A percentile compares a stretch with the other conserved stretches of the same genome.
Conservation (phyloP, 768 basidiomycete species). For the Russula sp. region DNA sequence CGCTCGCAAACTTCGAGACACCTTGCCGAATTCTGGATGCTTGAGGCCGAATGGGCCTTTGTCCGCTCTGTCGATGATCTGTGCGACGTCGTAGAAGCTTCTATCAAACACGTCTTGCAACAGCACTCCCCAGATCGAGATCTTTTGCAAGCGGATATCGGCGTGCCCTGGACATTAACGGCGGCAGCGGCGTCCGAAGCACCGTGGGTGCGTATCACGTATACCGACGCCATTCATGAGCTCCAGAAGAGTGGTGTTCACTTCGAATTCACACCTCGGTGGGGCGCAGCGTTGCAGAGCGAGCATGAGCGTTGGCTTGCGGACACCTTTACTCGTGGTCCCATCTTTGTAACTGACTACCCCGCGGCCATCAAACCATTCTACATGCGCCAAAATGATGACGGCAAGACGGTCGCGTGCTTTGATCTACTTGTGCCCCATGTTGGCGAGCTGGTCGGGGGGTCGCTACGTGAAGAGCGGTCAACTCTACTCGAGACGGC, state of each 20-base stretch:
- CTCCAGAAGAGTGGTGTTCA: constrained; percentile 36
- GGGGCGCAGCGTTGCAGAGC: constrained; percentile 70
- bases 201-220: constrained; percentile 69
- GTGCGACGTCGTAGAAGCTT: constrained; percentile 50
- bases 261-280: constrained; percentile 54
- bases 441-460: constrained; percentile 87
- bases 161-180: constrained; percentile 31
- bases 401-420: constrained; percentile 68
- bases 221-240: constrained; percentile 63
- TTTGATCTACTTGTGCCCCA: constrained; percentile 90
- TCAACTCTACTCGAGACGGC: constrained; percentile 40
- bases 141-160: constrained; percentile 36
- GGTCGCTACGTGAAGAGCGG: constrained; percentile 83
- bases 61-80: constrained; percentile 40
- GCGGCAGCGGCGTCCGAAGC: constrained; percentile 28
- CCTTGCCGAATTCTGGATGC: constrained; percentile 98
- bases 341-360: constrained; percentile 90
- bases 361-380: constrained; percentile 82
- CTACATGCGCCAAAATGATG: constrained; percentile 79
- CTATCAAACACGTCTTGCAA: constrained; percentile 37
- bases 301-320: constrained; percentile 94
- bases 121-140: constrained; percentile 28
- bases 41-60: constrained; percentile 90
- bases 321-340: constrained; percentile 55
- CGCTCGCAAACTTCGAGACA: constrained; percentile 83